Conservation (phyloP, 805 yeast species). For the Yamadazyma tumulicola region DNA sequence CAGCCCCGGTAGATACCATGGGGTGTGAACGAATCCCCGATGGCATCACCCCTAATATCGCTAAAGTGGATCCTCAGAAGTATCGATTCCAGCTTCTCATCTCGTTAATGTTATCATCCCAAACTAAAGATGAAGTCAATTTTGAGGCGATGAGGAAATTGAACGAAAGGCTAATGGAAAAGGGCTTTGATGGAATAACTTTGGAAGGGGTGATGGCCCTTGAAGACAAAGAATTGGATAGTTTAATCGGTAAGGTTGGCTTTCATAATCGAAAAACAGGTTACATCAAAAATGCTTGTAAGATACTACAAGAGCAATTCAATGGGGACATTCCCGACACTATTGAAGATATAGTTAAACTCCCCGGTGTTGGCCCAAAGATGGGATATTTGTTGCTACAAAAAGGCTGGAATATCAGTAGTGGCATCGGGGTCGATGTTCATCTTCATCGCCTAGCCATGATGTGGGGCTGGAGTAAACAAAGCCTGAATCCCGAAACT, state of each 20-base stretch:
- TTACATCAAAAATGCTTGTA: slow-evolving; percentile 61
- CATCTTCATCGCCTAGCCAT: slow-evolving; percentile 80
- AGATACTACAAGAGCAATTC: slow-evolving; percentile 46
- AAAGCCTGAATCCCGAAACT: slow-evolving; percentile 64
- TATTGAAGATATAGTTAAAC: slow-evolving; percentile 55
- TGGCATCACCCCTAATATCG: slow-evolving; percentile 35
- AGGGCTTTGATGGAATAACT: slow-evolving; percentile 51
- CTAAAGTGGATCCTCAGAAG: slow-evolving; percentile 28
- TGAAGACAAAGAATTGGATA: slow-evolving; percentile 57
- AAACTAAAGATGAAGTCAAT: slow-evolving; percentile 87
- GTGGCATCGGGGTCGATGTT: slow-evolving; percentile 93
- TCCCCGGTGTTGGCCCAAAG: slow-evolving; percentile 96
- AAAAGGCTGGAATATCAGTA: slow-evolving; percentile 71
- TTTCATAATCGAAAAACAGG: slow-evolving; percentile 78
- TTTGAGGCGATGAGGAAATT: slow-evolving; percentile 65
- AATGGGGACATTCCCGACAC: slow-evolving; percentile 71
- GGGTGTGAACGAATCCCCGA: slow-evolving; percentile 71
- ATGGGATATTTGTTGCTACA: slow-evolving; percentile 85
- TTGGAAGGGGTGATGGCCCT: slow-evolving; percentile 50
- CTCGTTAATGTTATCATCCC: slow-evolving; percentile 84
- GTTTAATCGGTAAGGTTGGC: slow-evolving; percentile 74
- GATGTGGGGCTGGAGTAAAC: slow-evolving; percentile 74
- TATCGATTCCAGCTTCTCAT: slow-evolving; percentile 72
- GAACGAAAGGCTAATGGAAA: slow-evolving; percentile 42
- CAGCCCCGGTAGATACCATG: slow-evolving; percentile 85